These are phyloP conservation scores for Auricularia heimuer DNA, from an alignment of 768 basidiomycete species.

Conservation along the genomic window DNA sequence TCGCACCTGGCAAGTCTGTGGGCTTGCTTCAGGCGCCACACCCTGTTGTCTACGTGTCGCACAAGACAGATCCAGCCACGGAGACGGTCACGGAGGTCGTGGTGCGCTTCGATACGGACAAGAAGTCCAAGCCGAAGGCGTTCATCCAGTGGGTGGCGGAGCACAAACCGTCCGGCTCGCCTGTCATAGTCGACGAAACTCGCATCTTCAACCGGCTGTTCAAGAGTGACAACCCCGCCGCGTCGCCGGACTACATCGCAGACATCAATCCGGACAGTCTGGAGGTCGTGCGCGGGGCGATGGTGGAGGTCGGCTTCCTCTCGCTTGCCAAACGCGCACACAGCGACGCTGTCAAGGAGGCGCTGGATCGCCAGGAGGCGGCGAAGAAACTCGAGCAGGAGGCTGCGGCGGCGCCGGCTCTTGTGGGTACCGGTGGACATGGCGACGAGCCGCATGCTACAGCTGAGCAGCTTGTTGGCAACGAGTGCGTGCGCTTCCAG, in stretches of 20 bases:
- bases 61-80: conserved; percentile 60
- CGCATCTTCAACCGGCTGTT: conserved; percentile 90
- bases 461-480: conserved; percentile 71
- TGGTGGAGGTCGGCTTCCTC: conserved; percentile 89
- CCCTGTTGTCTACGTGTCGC: conserved; percentile 89
- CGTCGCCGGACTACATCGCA: conserved; percentile 62
- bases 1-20: conserved; percentile 95
- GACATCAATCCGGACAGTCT: conserved; percentile 80
- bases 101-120: conserved; percentile 64
- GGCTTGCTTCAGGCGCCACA: conserved; percentile 89
- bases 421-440: conserved; percentile 15
- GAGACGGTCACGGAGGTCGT: conserved; percentile 73
- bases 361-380: conserved; percentile 42
- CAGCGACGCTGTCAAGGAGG: conserved; percentile 48
- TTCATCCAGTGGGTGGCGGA: conserved; percentile 97
- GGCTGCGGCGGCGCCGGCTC: conserved; percentile 23
- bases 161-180: conserved; percentile 65
- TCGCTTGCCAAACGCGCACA: conserved; percentile 60
- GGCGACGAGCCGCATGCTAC: conserved; percentile 64
- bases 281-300: conserved; percentile 66
- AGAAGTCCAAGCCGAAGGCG: conserved; percentile 70
- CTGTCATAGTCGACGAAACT: conserved; percentile 79
- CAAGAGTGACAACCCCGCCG: conserved; percentile 82
- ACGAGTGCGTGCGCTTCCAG: conserved; percentile 94
- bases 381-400: conserved; percentile 47